Conservation (phyloP, 2,329 filamentous ascomycete species). For the Pyrenophora graminea region DNA sequence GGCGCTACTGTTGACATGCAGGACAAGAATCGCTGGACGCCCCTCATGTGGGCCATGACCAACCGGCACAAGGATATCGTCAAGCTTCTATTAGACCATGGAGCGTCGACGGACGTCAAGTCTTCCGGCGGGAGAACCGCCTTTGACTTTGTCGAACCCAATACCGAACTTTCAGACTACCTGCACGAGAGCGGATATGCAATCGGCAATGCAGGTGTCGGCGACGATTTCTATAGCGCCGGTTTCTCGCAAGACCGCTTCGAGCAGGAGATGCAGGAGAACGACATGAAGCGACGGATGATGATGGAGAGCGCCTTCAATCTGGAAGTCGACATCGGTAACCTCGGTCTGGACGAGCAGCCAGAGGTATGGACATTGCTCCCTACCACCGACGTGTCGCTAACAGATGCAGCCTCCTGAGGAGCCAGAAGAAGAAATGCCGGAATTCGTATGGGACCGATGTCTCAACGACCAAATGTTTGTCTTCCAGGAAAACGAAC, state of each 20-base stretch:
- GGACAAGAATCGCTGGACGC: constrained; percentile 95
- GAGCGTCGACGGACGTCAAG: constrained; percentile 93
- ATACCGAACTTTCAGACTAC: constrained; percentile 96
- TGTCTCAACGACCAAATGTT: constrained; percentile 99
- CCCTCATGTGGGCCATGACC: constrained; percentile 99
- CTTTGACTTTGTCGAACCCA: constrained; percentile 91
- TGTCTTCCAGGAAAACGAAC: constrained; percentile 93
- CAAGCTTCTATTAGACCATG: constrained; percentile 87
- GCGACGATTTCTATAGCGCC: constrained; percentile 90
- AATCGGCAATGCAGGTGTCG: constrained; percentile 77
- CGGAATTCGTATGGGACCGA: constrained; percentile 94
- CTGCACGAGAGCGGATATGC: constrained; percentile 92
- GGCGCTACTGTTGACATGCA: constrained; percentile 90
- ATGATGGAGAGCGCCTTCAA: constrained; percentile 99
- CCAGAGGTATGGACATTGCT: constrained; percentile 68
- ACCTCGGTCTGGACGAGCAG: constrained; percentile 92
- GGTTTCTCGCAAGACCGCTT: constrained; percentile 92
- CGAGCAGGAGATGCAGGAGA: constrained; percentile 96
- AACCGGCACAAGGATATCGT: constrained; percentile 96
- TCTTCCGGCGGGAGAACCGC: constrained; percentile 92
- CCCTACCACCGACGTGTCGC: constrained; percentile 21
- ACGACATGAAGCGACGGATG: constrained; percentile 92
- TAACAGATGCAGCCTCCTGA: constrained; percentile 54
- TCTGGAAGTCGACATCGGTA: constrained; percentile 92
- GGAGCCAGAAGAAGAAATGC: constrained; percentile 85